Evolutionary conservation across 2,329 filamentous ascomycete genomes (phyloP), one percentile per base, ranked within the genome.

Genomic region (Pseudocercospora musae): DNA sequence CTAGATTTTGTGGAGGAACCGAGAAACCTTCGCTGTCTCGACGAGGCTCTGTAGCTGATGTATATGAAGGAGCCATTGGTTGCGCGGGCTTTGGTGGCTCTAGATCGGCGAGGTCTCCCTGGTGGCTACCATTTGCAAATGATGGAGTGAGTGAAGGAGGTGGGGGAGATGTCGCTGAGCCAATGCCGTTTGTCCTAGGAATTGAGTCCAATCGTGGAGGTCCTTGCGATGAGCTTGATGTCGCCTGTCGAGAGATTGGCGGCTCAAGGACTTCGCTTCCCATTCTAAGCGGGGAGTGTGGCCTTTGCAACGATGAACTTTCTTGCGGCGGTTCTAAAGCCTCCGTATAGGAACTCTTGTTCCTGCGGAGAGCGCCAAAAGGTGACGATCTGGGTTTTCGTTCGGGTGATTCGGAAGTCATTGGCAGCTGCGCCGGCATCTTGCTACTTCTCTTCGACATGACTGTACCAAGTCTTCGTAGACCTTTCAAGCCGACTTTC

Each of bases 21-120:
- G 84, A 89, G 72, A 88, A 95, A 6, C 91, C 91, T 67, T 96
- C 91, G 0, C 85, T 79, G 72, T 95, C 91, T 72, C 86, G 90
- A 21, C 73, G 69, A 20, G 78, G 76, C 59, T 82, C 73, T 4
- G 60, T 78, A 67, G 27, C 54, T 3, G 42, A 52, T 46, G 61
- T 44, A 10, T 55, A 33, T 27, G 60, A 50, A 18, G 62, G 31
- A 11, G 64, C 56, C 25, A 66, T 62, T 11, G 69, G 63, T 23
- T 68, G 66, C n/a, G 60, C 55, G 21, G 68, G 66, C 56, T 67
- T 73, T 15, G 71, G 70, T 37, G 73, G 73, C 42, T 74, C 68
- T 20, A 76, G 60, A 56, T 70, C 73, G n/a, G 74, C 71, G 8
- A 75, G 65, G 63, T 74, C 71, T 27, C 67, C 66, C 42, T 73